Base-by-base conservation (phyloP, 2,329 filamentous ascomycete genomes). In the Neopestalotiopsis rosae region DNA sequence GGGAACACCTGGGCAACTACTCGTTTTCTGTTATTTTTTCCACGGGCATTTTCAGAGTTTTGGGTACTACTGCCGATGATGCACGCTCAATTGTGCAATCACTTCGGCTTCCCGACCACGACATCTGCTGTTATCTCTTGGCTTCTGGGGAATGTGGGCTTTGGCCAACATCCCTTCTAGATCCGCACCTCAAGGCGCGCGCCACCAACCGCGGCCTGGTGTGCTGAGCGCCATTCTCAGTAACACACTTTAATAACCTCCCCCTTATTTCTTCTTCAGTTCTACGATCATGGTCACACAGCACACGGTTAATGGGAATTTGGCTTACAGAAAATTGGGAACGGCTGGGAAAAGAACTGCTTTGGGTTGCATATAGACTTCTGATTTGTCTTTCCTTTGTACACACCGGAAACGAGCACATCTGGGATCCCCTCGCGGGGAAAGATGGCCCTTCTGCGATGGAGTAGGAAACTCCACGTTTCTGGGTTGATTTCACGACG, bases 311-410 rank as follows among this genome's bases (percentile, higher is more conserved):
- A 71, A 71, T 74, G 72, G 69, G 69, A 72, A 52, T 52, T 52
- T 71, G 75, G 77, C 65, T 59, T 74, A 72, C 72, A 77, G 76
- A 79, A 76, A 72, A 69, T 69, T 69, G 76, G 76, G 66, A 71
- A 72, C 49, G 77, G 74, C 69, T 73, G 67, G 77, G 72, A 78
- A 71, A 78, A 76, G 72, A 74, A 73, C 63, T 63, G 42, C 20
- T 63, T 70, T 70, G 73, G 67, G 65, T 73, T 73, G 77, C 77
- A 79, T 79, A 79, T 79, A 79, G 77, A 79, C 74, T 75, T 70
- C 71, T 69, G 65, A 68, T 72, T 78, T 77, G 70, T 71, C 73
- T 73, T 76, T 71, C 71, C 49, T 70, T 70, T 69, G 71, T 72
- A 69, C 59, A 34, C 56, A 32, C 52, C 66, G 17, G 52, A 20